Conservation (phyloP, 257 asterid species). For the Jacaranda copaia region DNA sequence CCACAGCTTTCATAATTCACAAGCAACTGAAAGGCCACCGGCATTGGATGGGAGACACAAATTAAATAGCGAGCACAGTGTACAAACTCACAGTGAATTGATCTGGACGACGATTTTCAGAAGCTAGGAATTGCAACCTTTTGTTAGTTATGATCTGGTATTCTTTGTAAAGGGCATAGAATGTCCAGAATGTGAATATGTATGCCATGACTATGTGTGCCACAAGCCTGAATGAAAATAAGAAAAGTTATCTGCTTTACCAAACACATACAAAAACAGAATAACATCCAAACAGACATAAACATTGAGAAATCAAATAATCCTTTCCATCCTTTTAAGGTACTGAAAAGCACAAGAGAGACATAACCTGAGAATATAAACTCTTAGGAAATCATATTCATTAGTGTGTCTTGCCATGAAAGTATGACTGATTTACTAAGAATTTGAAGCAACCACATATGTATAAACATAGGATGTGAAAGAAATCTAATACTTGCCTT, state of each 20-base stretch:
- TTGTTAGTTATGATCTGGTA: slow-evolving; percentile 65
- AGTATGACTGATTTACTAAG: background rate
- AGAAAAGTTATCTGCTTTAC: slow-evolving; percentile 2
- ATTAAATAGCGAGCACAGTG: background rate
- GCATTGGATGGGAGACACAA: slow-evolving; percentile 6
- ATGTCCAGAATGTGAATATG: slow-evolving; percentile 86
- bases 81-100: slow-evolving; percentile 80
- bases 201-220: slow-evolving; percentile 89
- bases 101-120: slow-evolving; percentile 85
- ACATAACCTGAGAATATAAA: slow-evolving; percentile 17
- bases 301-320: slow-evolving; percentile 1
- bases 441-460: background rate
- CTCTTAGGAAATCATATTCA: background rate
- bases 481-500: slow-evolving; percentile 53
- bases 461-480: background rate
- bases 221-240: slow-evolving; percentile 64
- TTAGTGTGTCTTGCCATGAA: background rate
- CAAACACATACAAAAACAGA: background rate
- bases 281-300: slow-evolving; percentile 23
- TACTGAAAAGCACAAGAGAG: background rate
- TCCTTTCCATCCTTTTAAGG: slow-evolving; percentile 10
- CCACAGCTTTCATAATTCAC: background rate
- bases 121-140: slow-evolving; percentile 91
- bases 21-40: slow-evolving; percentile 17
- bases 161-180: slow-evolving; percentile 76